Percentiles rank a stretch among this genome's conserved stretches.
Evolutionary conservation across 108 stramenopile genomes (phyloP).

Genomic region (Aurantiochytrium sp.): DNA sequence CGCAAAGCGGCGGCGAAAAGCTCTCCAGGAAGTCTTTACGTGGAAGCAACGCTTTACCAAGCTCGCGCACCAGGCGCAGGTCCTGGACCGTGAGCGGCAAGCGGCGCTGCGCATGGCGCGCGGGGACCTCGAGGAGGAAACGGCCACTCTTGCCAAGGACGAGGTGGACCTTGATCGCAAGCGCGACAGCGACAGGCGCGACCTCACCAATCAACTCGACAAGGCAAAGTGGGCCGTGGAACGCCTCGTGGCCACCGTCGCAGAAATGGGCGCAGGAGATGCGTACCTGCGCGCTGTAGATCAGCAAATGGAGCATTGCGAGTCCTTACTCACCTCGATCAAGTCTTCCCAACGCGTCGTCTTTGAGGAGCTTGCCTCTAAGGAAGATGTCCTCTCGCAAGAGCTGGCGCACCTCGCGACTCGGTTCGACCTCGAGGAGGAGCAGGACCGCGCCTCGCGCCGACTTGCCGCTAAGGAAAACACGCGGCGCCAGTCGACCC

Average conservation of each 20-base stretch:
- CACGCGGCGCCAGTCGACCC: neutral
- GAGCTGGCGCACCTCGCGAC: neutral
- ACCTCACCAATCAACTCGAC: neutral
- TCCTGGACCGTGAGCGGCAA: neutral
- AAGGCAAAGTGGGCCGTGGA: neutral
- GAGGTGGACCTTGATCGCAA: neutral
- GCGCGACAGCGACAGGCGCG: neutral
- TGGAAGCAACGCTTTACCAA: neutral
- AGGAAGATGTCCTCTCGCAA: neutral
- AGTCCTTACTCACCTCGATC: neutral
- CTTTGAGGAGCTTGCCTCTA: neutral
- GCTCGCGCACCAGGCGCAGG: neutral
- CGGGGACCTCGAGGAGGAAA: neutral
- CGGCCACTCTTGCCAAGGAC: neutral
- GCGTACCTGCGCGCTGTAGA: neutral
- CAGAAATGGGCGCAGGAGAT: neutral
- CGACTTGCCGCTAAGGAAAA: neutral
- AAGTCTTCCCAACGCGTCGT: neutral
- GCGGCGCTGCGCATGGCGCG: neutral
- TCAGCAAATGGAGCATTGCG: neutral
- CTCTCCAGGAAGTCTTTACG: neutral
- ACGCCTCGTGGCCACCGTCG: neutral
- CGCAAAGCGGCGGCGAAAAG: conserved; percentile 6
- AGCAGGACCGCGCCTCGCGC: neutral
- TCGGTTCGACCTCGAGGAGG: neutral